Evolutionary conservation across 176 grass and related monocot species (phyloP), one percentile per base, ranked within the genome.

Genomic region (Panicum miliaceum): DNA sequence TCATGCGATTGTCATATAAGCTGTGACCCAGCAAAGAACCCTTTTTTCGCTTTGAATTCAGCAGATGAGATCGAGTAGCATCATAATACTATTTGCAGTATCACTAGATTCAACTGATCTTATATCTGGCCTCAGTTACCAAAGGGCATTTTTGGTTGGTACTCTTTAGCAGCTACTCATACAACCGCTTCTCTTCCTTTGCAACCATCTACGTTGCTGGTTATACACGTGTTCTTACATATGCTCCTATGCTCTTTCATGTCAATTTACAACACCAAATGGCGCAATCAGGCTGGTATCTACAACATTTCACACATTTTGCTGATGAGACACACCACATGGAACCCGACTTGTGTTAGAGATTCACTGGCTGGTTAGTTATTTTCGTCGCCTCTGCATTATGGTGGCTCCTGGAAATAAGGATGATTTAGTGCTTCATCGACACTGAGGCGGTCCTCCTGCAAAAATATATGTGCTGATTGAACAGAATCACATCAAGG

Each of bases 351-450:
- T 5, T 46, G 35, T 59, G 19, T 68, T 68, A 14, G 23, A 80
- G 40, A 26, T 25, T 71, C 70, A 50, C 8, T 18, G 47, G 45
- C 42, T 38, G 29, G 54, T 54, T 36, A 9, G 5, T 46, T 70
- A 19, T 64, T 7, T 42, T 86, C 61, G 38, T 48, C 16, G 0
- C 27, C 56, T 37, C 35, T 12, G 29, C 77, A 34, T 32, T 86
- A 86, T 3, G 29, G 75, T 47, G 78, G 61, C 73, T 85, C 78
- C 81, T 95, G 85, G 78, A 98, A 98, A 62, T 98, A 98, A 57
- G 96, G 91, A 85, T 98, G 96, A 59, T 62, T 90, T 54, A 98
- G 73, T 67, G 89, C 93, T 87, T 98, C 96, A 78, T 98, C 93
- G 18, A 95, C 85, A 73, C 76, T 95, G 78, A 98, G 70, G 20